Conservation (phyloP, 73 alveolate species). For the Halteria grandinella region DNA sequence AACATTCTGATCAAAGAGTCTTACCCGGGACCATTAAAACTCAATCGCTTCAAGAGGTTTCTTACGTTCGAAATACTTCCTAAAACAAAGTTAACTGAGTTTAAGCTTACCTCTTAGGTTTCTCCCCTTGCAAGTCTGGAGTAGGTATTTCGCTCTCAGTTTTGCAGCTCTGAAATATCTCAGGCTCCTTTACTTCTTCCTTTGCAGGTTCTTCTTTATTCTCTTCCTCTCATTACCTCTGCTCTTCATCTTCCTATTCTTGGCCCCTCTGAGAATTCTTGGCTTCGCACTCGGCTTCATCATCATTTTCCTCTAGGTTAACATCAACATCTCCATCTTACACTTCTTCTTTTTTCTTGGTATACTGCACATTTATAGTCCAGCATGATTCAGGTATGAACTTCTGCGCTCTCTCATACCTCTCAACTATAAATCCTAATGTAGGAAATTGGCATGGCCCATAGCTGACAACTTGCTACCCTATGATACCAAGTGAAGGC, state of each 20-base stretch:
- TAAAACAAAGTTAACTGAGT: neutral
- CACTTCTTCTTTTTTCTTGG: slow-evolving; percentile 39
- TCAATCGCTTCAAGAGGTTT: neutral
- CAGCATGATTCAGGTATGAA: slow-evolving; percentile 93
- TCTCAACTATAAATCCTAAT: slow-evolving; percentile 95
- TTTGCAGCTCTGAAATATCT: slow-evolving; percentile 29
- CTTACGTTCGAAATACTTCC: slow-evolving; percentile 25
- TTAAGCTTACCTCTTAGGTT: slow-evolving; percentile 20
- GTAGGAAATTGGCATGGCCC: slow-evolving; percentile 99
- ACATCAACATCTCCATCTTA: neutral
- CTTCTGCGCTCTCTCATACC: slow-evolving; percentile 82
- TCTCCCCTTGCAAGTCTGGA: too few relatives aligned
- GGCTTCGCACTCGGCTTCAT: slow-evolving; percentile 38
- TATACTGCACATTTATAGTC: slow-evolving; percentile 76
- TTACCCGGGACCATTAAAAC: neutral
- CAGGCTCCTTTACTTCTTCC: too few relatives aligned
- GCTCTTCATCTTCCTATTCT: neutral
- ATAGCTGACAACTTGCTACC: slow-evolving; percentile 79
- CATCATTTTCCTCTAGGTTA: slow-evolving; percentile 60
- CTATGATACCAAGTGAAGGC: slow-evolving; percentile 53
- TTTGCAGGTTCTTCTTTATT: neutral
- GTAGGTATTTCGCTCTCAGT: slow-evolving; percentile 34
- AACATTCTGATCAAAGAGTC: slow-evolving; percentile 6
- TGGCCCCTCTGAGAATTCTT: slow-evolving; percentile 7
- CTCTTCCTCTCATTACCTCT: slow-evolving; percentile 5